These are phyloP conservation scores for Pneumocystis sp. DNA, from an alignment of 1,139 yeast species.

Conservation along the genomic window DNA sequence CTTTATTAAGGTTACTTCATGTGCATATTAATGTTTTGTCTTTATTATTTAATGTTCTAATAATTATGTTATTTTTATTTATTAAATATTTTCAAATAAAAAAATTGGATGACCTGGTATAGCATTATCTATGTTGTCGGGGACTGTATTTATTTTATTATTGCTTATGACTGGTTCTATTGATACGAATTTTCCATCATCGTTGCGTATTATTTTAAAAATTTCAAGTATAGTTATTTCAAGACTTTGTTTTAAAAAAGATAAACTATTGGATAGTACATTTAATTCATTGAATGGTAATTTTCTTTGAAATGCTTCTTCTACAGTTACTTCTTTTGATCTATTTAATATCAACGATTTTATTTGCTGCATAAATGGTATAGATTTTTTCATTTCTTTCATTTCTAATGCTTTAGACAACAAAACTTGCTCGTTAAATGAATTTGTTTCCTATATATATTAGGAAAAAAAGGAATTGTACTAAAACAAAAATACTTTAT, in stretches of 20 bases:
- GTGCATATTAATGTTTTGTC: background rate
- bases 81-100: slow-evolving; percentile 39
- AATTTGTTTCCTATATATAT: slow-evolving; percentile 9
- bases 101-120: slow-evolving; percentile 93
- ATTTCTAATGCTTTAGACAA: slow-evolving; percentile 19
- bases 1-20: background rate
- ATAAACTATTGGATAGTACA: slow-evolving; percentile 40
- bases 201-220: slow-evolving; percentile 45
- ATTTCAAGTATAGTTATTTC: slow-evolving; percentile 45
- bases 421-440: slow-evolving; percentile 9
- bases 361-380: slow-evolving; percentile 73
- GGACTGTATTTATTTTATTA: slow-evolving; percentile 51
- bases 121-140: slow-evolving; percentile 66
- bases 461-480: background rate
- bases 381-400: slow-evolving; percentile 69
- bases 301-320: slow-evolving; percentile 41
- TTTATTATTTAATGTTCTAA: background rate
- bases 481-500: slow-evolving; percentile 17
- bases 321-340: slow-evolving; percentile 21
- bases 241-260: slow-evolving; percentile 39
- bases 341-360: slow-evolving; percentile 55
- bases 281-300: slow-evolving; percentile 66
- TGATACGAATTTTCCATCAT: slow-evolving; percentile 31
- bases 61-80: background rate
- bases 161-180: slow-evolving; percentile 30